Conservation (phyloP, 2,329 filamentous ascomycete genomes). For the Diaporthe helianthi region DNA sequence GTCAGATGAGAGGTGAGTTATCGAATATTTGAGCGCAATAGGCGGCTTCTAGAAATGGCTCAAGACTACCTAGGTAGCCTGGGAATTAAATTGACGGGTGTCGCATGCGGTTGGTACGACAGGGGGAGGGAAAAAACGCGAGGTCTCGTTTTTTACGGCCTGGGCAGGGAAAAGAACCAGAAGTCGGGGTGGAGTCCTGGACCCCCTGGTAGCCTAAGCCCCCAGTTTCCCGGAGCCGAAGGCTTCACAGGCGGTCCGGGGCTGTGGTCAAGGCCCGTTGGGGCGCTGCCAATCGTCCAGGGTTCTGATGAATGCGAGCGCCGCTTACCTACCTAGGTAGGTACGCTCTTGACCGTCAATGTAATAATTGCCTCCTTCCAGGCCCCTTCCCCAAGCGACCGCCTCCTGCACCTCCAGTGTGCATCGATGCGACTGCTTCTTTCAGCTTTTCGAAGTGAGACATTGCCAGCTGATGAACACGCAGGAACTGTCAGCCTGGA, state of each 20-base stretch:
- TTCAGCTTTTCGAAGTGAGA: slow-evolving; percentile 1
- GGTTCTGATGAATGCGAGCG: slow-evolving; percentile 15
- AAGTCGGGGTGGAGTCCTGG: neutral
- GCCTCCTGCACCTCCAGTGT: slow-evolving; percentile 15
- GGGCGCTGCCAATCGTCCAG: neutral
- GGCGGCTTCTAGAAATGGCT: no score
- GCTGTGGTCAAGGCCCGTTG: slow-evolving; percentile 3
- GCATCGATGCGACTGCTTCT: neutral
- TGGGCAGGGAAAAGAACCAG: neutral
- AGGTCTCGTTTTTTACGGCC: slow-evolving; percentile 15
- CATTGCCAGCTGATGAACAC: slow-evolving; percentile 21
- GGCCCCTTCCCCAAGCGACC: no score
- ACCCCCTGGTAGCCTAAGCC: neutral
- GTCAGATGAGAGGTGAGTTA: neutral
- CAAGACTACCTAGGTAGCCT: no score
- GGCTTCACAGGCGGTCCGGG: slow-evolving; percentile 6
- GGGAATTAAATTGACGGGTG: no score
- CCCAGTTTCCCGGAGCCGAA: slow-evolving; percentile 18
- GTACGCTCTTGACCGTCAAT: neutral
- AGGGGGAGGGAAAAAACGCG: neutral
- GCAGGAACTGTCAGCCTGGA: neutral
- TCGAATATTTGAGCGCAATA: neutral
- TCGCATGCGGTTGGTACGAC: no score
- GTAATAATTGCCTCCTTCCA: neutral
- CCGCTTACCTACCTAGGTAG: no score